These are phyloP conservation scores for Pestalotiopsis sp. DNA, from an alignment of 2,329 filamentous ascomycete genomes.

Conservation along the genomic window DNA sequence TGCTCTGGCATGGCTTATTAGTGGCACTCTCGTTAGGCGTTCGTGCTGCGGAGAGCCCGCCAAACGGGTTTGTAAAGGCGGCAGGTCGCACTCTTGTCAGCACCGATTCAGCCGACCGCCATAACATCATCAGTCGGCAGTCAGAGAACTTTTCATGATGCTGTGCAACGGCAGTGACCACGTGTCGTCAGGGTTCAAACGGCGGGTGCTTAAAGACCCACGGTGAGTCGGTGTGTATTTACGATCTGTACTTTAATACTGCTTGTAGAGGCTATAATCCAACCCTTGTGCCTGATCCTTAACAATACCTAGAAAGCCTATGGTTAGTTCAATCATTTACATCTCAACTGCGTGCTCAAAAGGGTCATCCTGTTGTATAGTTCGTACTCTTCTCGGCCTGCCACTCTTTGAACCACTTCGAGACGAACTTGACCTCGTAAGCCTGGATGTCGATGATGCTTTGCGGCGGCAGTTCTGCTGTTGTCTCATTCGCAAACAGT, in stretches of 20 bases:
- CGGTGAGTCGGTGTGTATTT: neutral
- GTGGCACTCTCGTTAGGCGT: neutral
- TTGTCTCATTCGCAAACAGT: constrained; percentile 65
- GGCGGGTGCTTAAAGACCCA: neutral
- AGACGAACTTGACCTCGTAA: constrained; percentile 62
- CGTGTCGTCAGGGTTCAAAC: neutral
- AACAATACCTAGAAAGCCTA: neutral
- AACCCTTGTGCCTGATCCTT: neutral
- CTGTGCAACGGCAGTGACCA: neutral
- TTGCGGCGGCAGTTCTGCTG: constrained; percentile 56
- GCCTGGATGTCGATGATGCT: constrained; percentile 62
- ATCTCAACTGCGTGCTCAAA: neutral
- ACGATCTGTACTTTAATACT: neutral
- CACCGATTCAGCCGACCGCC: neutral
- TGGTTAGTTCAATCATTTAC: neutral
- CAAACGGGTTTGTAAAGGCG: neutral
- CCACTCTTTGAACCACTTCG: constrained; percentile 69
- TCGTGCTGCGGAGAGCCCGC: neutral
- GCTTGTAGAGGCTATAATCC: constrained; percentile 3
- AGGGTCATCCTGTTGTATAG: neutral
- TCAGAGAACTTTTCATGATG: neutral
- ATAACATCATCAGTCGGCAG: neutral
- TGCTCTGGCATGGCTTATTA: neutral
- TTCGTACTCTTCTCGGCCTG: constrained; percentile 16
- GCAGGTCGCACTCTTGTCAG: neutral